Evolutionary conservation across 805 yeast genomes (phyloP).

Genomic region (Metschnikowia cubensis): DNA sequence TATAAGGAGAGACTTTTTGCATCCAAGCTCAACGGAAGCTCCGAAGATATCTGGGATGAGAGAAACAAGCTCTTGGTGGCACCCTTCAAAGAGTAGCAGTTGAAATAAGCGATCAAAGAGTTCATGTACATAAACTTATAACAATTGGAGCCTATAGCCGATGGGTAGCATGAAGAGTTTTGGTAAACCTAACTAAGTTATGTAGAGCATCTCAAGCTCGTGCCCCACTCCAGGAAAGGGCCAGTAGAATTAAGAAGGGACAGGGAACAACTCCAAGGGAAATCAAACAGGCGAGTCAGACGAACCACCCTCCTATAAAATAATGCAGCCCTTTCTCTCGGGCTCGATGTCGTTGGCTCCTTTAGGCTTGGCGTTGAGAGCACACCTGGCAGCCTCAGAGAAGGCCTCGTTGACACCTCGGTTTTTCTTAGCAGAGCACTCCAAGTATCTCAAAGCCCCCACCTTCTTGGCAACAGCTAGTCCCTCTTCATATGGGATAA

Average conservation of each 20-base stretch:
- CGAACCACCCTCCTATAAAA: constrained; percentile 24
- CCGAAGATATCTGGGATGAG: constrained; percentile 81
- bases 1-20: constrained; percentile 61
- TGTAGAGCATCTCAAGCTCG: not conserved
- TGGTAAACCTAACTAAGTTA: not conserved
- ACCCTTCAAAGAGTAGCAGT: constrained; percentile 34
- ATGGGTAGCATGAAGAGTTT: not conserved
- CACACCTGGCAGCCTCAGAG: constrained; percentile 97
- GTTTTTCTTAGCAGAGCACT: constrained; percentile 94
- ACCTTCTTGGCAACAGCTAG: constrained; percentile 86
- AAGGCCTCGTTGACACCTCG: constrained; percentile 99
- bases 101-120: no score
- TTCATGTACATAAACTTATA: not conserved
- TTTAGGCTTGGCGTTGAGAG: constrained; percentile 82
- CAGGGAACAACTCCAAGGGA: not conserved
- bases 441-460: constrained; percentile 91
- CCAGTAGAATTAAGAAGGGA: not conserved
- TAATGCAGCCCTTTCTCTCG: constrained; percentile 37
- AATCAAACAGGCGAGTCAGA: not conserved
- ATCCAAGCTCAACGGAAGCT: constrained; percentile 62
- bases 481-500: constrained; percentile 91
- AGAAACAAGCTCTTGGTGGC: constrained; percentile 30
- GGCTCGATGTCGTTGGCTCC: constrained; percentile 54
- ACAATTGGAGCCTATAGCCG: not conserved
- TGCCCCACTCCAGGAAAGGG: not conserved